These are phyloP conservation scores for Penicillium canescens DNA, from an alignment of 495 filamentous ascomycete genomes.

Conservation along the genomic window DNA sequence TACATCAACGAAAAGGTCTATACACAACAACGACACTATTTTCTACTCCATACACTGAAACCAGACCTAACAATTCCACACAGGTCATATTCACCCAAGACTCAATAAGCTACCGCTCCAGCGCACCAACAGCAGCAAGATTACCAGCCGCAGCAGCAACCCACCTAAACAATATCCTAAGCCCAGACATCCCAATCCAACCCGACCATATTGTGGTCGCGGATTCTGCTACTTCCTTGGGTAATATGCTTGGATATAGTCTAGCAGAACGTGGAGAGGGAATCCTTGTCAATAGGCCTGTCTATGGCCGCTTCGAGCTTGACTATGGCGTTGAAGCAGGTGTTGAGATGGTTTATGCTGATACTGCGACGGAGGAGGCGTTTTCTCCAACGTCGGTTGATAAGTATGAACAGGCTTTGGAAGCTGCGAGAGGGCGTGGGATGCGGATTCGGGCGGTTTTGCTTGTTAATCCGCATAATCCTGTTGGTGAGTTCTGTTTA, in stretches of 20 bases:
- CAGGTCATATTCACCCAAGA: slow-evolving; percentile 29
- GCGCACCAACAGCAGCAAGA: slow-evolving; percentile 25
- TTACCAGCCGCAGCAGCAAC: slow-evolving; percentile 32
- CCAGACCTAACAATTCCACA: not conserved
- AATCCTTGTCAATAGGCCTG: slow-evolving; percentile 42
- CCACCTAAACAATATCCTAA: slow-evolving; percentile 40
- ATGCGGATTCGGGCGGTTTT: slow-evolving; percentile 25
- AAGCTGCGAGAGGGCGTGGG: slow-evolving; percentile 12
- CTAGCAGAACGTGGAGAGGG: slow-evolving; percentile 47
- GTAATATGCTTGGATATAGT: slow-evolving; percentile 39
- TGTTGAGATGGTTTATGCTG: slow-evolving; percentile 37
- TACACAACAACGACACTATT: not conserved
- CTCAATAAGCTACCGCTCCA: slow-evolving; percentile 32
- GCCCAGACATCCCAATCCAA: slow-evolving; percentile 30
- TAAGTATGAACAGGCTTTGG: slow-evolving; percentile 34
- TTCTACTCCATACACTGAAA: not conserved
- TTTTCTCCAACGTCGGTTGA: slow-evolving; percentile 27
- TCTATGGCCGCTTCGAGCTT: slow-evolving; percentile 42
- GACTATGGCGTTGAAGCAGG: slow-evolving; percentile 37
- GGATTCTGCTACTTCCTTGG: slow-evolving; percentile 35
- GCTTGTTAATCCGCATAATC: slow-evolving; percentile 47
- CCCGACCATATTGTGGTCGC: slow-evolving; percentile 35
- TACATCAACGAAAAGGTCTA: slow-evolving; percentile 36
- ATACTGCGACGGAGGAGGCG: slow-evolving; percentile 27
- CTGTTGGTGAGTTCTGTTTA: slow-evolving; percentile 30